These are phyloP conservation scores for Botrytis deweyae DNA, from an alignment of 2,329 filamentous ascomycete genomes.

Conservation along the genomic window DNA sequence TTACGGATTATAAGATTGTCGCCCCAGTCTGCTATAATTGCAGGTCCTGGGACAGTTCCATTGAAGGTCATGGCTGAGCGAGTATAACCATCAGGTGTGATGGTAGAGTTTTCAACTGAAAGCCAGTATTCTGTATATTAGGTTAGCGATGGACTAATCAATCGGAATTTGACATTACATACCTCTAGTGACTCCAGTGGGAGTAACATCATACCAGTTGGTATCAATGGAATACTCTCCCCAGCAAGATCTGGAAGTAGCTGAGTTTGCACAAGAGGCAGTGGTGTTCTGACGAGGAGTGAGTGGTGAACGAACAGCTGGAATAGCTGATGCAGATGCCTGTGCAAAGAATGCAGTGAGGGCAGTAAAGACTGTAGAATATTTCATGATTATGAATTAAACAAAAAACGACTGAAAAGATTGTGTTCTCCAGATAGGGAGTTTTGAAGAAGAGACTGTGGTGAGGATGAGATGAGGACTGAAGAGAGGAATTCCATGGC, in stretches of 20 bases:
- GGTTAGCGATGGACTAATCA: conserved; percentile 20
- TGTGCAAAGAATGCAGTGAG: conserved; percentile 27
- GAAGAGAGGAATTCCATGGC: not conserved
- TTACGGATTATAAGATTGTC: conserved; percentile 36
- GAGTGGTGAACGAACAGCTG: conserved; percentile 24
- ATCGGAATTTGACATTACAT: conserved; percentile 6
- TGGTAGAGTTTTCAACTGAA: conserved; percentile 31
- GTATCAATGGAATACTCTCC: conserved; percentile 38
- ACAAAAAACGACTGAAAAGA: not conserved
- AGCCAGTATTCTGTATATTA: conserved; percentile 33
- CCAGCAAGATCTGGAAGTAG: conserved; percentile 39
- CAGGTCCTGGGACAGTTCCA: conserved; percentile 41
- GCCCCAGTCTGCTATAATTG: conserved; percentile 44
- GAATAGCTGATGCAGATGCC: conserved; percentile 31
- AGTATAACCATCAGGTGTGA: conserved; percentile 43
- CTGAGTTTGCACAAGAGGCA: conserved; percentile 34
- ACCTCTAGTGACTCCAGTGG: conserved; percentile 40
- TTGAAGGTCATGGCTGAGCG: conserved; percentile 55
- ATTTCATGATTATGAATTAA: conserved; percentile 31
- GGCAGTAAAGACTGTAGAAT: conserved; percentile 29
- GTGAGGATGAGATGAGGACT: not conserved
- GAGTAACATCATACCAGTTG: conserved; percentile 36
- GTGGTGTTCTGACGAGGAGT: conserved; percentile 21
- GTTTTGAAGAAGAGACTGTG: not conserved
- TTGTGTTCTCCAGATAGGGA: not conserved